Evolutionary conservation across 2,329 filamentous ascomycete genomes (phyloP).

Genomic region (Colletotrichum endophyticum): DNA sequence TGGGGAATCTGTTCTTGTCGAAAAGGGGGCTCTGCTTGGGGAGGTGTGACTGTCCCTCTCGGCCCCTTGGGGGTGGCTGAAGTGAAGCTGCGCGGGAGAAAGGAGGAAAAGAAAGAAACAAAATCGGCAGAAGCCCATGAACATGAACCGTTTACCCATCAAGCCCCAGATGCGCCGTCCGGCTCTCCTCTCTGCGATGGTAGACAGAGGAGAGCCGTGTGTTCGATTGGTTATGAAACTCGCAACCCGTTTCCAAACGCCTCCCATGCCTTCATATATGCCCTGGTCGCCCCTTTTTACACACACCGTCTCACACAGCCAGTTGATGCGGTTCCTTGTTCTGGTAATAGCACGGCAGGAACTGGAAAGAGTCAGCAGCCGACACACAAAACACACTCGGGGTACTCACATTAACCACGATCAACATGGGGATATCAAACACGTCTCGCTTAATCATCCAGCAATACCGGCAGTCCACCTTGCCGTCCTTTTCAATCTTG

Average conservation of each 20-base stretch:
- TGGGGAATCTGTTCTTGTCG: not conserved
- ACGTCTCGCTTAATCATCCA: conserved; percentile 97
- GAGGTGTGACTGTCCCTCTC: not conserved
- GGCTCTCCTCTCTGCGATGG: not conserved
- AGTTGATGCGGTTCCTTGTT: conserved; percentile 61
- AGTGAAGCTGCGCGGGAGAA: not conserved
- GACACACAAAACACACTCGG: not conserved
- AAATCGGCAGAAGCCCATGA: not conserved
- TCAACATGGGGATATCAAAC: conserved; percentile 98
- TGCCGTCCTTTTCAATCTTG: conserved; percentile 82
- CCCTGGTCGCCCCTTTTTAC: conserved; percentile 8
- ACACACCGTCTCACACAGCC: conserved; percentile 47
- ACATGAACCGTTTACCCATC: not conserved
- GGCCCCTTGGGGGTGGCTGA: not conserved
- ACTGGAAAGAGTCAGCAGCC: conserved; percentile 41
- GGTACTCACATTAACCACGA: conserved; percentile 91
- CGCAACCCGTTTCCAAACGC: conserved; percentile 25
- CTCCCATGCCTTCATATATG: conserved; percentile 30
- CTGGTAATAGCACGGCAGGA: conserved; percentile 64
- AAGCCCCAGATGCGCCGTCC: conserved; percentile 8
- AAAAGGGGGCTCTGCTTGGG: not conserved
- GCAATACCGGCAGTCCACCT: conserved; percentile 93
- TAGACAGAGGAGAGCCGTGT: not conserved
- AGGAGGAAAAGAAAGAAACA: not conserved
- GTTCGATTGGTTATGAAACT: not conserved